These are phyloP conservation scores for Rosa hybrid DNA, from an alignment of 331 rosid genomes.

Conservation along the genomic window DNA sequence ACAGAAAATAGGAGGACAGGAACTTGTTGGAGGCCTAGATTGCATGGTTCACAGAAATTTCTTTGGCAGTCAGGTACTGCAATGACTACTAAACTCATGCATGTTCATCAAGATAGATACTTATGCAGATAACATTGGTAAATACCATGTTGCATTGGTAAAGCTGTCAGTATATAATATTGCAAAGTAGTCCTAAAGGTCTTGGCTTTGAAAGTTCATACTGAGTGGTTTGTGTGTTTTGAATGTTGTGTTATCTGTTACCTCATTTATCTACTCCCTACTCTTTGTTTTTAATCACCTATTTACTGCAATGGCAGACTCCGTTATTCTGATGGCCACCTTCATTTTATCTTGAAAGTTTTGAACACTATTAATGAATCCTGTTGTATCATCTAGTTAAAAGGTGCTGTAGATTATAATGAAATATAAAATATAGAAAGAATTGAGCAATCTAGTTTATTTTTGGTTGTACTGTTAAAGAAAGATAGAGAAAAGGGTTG, in stretches of 20 bases:
- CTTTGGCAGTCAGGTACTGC: constrained; percentile 92
- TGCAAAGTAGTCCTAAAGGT: background rate
- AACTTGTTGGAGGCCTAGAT: constrained; percentile 89
- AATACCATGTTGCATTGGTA: background rate
- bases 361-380: background rate
- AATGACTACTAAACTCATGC: constrained; percentile 1
- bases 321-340: background rate
- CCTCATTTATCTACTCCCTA: background rate
- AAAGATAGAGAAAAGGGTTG: background rate
- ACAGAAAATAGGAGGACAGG: constrained; percentile 88
- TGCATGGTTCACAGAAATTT: constrained; percentile 93
- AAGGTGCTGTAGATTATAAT: background rate
- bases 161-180: background rate
- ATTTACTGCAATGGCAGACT: background rate
- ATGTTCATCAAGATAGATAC: background rate
- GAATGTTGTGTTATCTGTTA: background rate
- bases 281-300: background rate
- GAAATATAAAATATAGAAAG: background rate
- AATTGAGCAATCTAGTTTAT: background rate
- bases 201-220: background rate
- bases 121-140: background rate
- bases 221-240: background rate
- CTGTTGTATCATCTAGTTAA: background rate
- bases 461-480: background rate
- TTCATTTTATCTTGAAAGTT: constrained; percentile 6